Evolutionary conservation across 257 asterid genomes (phyloP), one percentile per base, ranked within the genome.

Genomic region (Solanum boliviense): DNA sequence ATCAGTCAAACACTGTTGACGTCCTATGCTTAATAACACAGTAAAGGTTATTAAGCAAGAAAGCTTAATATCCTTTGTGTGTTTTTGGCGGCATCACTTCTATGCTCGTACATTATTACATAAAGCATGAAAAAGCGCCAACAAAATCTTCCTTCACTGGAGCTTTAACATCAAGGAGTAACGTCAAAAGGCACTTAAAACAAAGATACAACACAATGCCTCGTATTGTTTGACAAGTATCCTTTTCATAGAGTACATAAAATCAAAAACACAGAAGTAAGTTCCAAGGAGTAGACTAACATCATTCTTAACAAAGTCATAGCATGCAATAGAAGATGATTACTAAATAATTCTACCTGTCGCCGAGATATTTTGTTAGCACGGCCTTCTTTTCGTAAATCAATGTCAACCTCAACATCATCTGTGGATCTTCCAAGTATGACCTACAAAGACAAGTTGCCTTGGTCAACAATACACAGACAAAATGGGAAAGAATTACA

Each of bases 311-410:
- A 44, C 36, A 39, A 25, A 79, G 65, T 41, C 35, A 44, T 44
- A 81, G 39, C 39, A 46, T 81, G n/a, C 32, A 2, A 82, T 29
- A 82, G 68, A 81, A 74, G 70, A 34, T 46, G 35, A 52, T 23
- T 83, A 16, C 32, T 68, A 20, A 38, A 78, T 34, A 86, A 91
- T 60, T 76, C 78, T 89, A 97, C 99, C 98, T 97, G 99, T 41
- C 98, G 95, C 89, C 99, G 93, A 79, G 99, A 97, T 87, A 97
- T 93, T 92, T 94, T 96, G 91, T 97, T 96, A 86, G 99, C 99
- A 83, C 93, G 94, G 35, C 99, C 99, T 94, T 96, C 99, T 94
- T 92, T 93, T 73, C 97, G 91, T 86, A 97, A 91, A 92, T 97
- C 99, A 91, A 97, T 94, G 90, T 96, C 99, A 86, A 97, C 98